Base-by-base conservation (phyloP, 371 early-diverging fungal genomes). In the Lichtheimia hyalospora region DNA sequence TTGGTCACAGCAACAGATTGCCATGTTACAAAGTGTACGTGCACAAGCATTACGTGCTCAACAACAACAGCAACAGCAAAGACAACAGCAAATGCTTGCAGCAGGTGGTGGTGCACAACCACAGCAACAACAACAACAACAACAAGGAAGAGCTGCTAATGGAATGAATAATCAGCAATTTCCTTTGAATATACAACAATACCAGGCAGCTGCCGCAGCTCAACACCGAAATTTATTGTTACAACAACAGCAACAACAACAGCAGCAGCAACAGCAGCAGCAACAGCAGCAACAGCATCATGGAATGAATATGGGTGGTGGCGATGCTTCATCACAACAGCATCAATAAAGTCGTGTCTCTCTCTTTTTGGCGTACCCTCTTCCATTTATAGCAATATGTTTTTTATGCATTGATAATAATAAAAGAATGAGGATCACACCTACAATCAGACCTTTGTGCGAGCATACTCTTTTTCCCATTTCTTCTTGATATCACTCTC, bases 181-280 rank as follows among this genome's bases (percentile, higher is more conserved):
- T 42, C 56, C 46, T 20, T n/a, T 53, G 42, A 52, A 52, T 14
- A 57, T 73, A 12, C 75, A 74, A 25, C 78, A 74, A 55, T 69
- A 71, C 46, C 71, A 77, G 44, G 73, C 70, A 5, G 67, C 69
- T 4, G 61, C 60, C 5, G 61, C 63, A 18, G 63, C 64, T 3
- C 70, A 69, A 60, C 57, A 57, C 5, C 50, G 58, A 8, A 34
- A 18, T 12, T 28, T 58, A 18, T 10, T 62, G 20, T 16, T 55
- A 7, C 73, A 69, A 43, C 68, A 65, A 23, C 65, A 63, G 39
- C 71, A 64, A 52, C 70, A 63, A 14, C 77, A 71, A 53, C 69
- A 68, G 54, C 68, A 69, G 18, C 73, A 64, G 50, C 71, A 67
- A 48, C 58, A 50, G n/a, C n/a, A n/a, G n/a, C n/a, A n/a, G n/a